phyloP scores from a whole-genome alignment of 441 rosid genomes.

The Gossypium davidsonii region DNA sequence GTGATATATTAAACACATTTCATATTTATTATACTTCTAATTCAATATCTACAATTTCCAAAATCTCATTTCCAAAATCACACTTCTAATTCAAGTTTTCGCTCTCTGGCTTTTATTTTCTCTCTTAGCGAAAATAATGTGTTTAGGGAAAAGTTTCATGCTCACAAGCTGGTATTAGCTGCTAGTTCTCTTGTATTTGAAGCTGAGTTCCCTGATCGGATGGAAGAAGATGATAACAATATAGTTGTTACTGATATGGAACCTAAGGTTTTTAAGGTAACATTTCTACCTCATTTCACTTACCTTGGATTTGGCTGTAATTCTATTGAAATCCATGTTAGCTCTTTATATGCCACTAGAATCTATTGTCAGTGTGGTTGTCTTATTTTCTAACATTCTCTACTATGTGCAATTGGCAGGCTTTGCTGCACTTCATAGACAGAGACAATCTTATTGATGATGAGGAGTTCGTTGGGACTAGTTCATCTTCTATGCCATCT shows the following conservation, averaged over 20 bases:
- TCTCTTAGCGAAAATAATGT: too few species aligned
- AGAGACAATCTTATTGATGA: constrained; percentile 50
- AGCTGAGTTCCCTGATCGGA: constrained; percentile 42
- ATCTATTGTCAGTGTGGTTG: not conserved
- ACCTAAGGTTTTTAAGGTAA: constrained; percentile 64
- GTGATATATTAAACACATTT: too few species aligned
- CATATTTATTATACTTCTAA: too few species aligned
- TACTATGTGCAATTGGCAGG: constrained; percentile 30
- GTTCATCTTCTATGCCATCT: constrained; percentile 35
- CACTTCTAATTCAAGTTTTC: too few species aligned
- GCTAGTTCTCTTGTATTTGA: constrained; percentile 63
- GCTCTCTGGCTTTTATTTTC: too few species aligned
- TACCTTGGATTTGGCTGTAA: constrained; percentile 2
- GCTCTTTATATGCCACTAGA: not conserved
- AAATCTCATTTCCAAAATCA: too few species aligned
- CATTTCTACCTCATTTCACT: constrained; percentile 5
- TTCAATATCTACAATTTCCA: too few species aligned
- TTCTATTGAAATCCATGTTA: not conserved
- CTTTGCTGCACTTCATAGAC: constrained; percentile 55
- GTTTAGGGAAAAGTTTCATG: constrained; percentile 45
- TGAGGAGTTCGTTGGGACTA: constrained; percentile 38
- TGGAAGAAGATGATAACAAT: constrained; percentile 40
- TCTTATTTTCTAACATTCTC: constrained; percentile 13
- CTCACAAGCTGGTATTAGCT: constrained; percentile 51
- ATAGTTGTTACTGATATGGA: constrained; percentile 52